These are phyloP conservation scores for Phylloporus arenicola DNA, from an alignment of 768 basidiomycete genomes.

Conservation along the genomic window DNA sequence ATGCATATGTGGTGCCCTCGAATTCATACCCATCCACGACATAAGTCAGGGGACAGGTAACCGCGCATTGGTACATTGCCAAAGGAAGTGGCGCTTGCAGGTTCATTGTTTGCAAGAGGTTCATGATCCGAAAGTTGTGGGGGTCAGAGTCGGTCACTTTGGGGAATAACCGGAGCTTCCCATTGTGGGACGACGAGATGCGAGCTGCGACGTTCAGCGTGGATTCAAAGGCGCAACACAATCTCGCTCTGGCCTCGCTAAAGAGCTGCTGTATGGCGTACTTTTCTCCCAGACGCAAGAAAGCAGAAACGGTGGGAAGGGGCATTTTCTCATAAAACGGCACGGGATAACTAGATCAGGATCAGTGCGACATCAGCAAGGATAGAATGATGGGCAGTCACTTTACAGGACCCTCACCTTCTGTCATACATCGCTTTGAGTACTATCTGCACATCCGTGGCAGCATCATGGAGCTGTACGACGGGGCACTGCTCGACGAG, in stretches of 20 bases:
- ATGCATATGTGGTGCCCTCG: not conserved
- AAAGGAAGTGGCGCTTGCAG: slow-evolving; percentile 4
- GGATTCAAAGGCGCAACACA: not conserved
- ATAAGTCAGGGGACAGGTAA: not conserved
- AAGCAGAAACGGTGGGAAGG: not conserved
- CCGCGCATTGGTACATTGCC: slow-evolving; percentile 5
- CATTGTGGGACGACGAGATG: not conserved
- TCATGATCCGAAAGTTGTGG: slow-evolving; percentile 15
- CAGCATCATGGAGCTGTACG: slow-evolving; percentile 12
- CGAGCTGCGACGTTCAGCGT: not conserved
- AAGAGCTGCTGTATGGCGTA: slow-evolving; percentile 9
- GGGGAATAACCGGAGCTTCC: not conserved
- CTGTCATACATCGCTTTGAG: slow-evolving; percentile 20
- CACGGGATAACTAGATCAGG: not conserved
- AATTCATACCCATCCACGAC: slow-evolving; percentile 4
- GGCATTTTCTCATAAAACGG: not conserved
- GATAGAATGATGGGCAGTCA: not conserved
- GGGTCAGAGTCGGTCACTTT: slow-evolving; percentile 5
- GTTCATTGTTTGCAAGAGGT: slow-evolving; percentile 5
- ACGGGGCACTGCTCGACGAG: slow-evolving; percentile 19
- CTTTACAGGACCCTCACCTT: not conserved
- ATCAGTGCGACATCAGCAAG: not conserved
- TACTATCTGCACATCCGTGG: slow-evolving; percentile 10
- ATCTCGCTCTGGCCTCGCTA: slow-evolving; percentile 4
- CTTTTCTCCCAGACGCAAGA: slow-evolving; percentile 16